Conservation (phyloP, 1,284 basidiomycete species). For the Phlebopus sp. region DNA sequence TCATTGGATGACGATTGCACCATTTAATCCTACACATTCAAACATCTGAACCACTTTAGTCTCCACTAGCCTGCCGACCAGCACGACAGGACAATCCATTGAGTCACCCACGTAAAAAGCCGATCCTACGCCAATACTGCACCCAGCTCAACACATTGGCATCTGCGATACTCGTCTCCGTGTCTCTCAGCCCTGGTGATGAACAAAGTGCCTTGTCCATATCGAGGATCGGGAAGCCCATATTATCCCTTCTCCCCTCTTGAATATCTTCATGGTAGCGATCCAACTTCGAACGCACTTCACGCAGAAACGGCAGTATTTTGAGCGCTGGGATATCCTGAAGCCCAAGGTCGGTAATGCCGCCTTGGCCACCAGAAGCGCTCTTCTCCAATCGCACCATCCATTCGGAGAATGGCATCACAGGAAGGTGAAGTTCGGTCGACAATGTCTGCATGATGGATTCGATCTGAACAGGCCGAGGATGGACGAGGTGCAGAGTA, state of each 20-base stretch:
- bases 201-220: neutral
- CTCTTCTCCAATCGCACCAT: neutral
- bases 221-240: neutral
- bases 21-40: too few species aligned
- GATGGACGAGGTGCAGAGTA: neutral
- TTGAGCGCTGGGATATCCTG: neutral
- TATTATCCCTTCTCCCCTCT: neutral
- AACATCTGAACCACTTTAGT: too few species aligned
- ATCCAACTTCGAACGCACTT: neutral
- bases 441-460: neutral
- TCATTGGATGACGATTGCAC: too few species aligned
- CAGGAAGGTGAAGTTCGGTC: neutral
- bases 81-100: too few species aligned
- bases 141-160: neutral
- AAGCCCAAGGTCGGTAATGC: neutral
- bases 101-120: neutral
- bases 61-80: too few species aligned
- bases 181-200: neutral
- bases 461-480: neutral
- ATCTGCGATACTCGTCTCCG: neutral
- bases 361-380: neutral
- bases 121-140: neutral
- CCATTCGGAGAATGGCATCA: constrained; percentile 2
- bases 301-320: neutral
- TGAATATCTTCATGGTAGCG: neutral